Conservation (phyloP, 192 early-diverging fungal genomes). For the Coemansia sp. region DNA sequence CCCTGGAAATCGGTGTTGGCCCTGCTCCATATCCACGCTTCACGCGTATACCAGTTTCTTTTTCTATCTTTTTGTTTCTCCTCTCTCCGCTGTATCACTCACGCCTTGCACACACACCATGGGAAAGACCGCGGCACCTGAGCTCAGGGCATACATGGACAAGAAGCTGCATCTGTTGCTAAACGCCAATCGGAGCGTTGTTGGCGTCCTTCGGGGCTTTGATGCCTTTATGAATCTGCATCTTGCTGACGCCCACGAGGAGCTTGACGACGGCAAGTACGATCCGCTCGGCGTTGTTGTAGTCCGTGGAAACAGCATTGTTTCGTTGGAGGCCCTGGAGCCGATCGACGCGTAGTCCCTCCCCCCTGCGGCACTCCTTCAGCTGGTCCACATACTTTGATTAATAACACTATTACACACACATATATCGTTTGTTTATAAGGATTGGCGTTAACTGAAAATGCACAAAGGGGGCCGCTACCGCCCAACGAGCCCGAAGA, state of each 20-base stretch:
- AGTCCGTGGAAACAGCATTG: slow-evolving; percentile 75
- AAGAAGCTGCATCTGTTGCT: slow-evolving; percentile 88
- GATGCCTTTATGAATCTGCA: slow-evolving; percentile 99
- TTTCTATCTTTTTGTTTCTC: no score
- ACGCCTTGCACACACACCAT: slow-evolving; percentile 15
- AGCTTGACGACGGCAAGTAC: slow-evolving; percentile 65
- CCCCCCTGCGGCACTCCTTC: not conserved
- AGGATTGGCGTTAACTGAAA: no score
- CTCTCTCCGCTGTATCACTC: no score
- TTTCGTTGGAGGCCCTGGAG: slow-evolving; percentile 69
- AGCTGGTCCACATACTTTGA: not conserved
- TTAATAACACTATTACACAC: no score
- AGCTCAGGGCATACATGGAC: slow-evolving; percentile 83
- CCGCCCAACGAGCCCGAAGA: no score
- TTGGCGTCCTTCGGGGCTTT: slow-evolving; percentile 95
- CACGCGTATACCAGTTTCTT: not conserved
- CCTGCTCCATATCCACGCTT: no score
- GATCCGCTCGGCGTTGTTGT: slow-evolving; percentile 87
- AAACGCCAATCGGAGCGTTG: slow-evolving; percentile 87
- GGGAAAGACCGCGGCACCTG: slow-evolving; percentile 64
- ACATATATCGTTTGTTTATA: no score
- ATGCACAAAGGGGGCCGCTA: no score
- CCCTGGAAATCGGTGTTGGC: no score
- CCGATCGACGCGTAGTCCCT: slow-evolving; percentile 46
- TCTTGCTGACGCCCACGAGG: slow-evolving; percentile 88